phyloP scores from a whole-genome alignment of 192 early-diverging fungal species.

The Backusella australiensis region DNA sequence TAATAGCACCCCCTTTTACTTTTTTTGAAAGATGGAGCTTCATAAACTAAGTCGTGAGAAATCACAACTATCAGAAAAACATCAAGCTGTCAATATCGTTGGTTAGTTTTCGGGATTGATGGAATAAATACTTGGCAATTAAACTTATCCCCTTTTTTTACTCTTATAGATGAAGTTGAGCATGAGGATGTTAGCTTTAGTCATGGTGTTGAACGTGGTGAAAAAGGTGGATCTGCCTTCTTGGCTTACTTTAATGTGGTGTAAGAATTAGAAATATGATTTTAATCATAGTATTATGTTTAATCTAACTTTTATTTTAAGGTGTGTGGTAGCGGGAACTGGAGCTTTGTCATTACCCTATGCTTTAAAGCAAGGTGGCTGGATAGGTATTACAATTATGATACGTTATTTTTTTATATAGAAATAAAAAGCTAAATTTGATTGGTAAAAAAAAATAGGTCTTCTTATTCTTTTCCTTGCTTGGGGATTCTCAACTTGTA shows the following conservation, averaged over 20 bases:
- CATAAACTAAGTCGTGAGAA: not conserved
- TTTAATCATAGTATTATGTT: too few relatives aligned
- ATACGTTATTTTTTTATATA: not conserved
- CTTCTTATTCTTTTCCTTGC: conserved; percentile 21
- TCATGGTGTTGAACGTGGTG: conserved; percentile 24
- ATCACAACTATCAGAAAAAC: conserved; percentile 1
- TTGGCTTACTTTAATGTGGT: conserved; percentile 58
- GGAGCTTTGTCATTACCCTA: conserved; percentile 80
- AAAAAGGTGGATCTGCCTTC: conserved; percentile 46
- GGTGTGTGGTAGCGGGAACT: conserved; percentile 78
- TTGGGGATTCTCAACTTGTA: conserved; percentile 28
- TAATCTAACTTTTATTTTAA: too few relatives aligned
- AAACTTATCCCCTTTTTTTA: not conserved
- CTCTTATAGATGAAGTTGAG: not conserved
- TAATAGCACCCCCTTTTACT: not conserved
- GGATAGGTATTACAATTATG: conserved; percentile 34
- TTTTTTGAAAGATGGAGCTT: not conserved
- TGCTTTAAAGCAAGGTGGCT: conserved; percentile 33
- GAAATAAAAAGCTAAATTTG: not conserved
- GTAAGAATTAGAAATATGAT: too few relatives aligned
- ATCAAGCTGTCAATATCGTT: not conserved
- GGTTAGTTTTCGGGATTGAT: not conserved
- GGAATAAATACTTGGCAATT: not conserved
- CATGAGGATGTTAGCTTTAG: conserved; percentile 12
- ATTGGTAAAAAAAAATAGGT: conserved; percentile 3